phyloP scores from a whole-genome alignment of 1,139 yeast genomes.

The Debaryomyces udenii region DNA sequence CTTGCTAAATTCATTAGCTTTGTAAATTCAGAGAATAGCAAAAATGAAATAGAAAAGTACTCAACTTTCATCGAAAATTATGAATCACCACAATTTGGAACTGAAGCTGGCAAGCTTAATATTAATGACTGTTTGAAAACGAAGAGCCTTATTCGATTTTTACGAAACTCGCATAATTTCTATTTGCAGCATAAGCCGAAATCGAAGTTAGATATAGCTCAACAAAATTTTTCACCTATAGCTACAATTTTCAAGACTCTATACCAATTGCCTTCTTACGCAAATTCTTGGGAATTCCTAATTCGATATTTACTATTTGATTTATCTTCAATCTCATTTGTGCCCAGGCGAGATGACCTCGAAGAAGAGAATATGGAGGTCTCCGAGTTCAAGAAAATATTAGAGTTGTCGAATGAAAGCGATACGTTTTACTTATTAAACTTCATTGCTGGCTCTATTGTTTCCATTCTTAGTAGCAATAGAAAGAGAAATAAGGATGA shows the following conservation, averaged over 20 bases:
- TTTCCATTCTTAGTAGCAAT: slow-evolving; percentile 17
- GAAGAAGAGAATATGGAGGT: slow-evolving; percentile 22
- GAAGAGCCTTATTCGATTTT: slow-evolving; percentile 36
- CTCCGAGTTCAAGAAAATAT: slow-evolving; percentile 23
- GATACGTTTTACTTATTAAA: slow-evolving; percentile 27
- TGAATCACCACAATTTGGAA: slow-evolving; percentile 22
- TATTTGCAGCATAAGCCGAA: slow-evolving; percentile 2
- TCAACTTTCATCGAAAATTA: slow-evolving; percentile 26
- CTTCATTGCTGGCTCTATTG: slow-evolving; percentile 34
- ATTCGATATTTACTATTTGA: slow-evolving; percentile 47
- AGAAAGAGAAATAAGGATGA: slow-evolving; percentile 20
- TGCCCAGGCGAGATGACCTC: slow-evolving; percentile 15
- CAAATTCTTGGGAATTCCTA: slow-evolving; percentile 36
- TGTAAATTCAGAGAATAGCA: slow-evolving; percentile 22
- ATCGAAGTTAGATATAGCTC: background rate
- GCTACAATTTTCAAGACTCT: slow-evolving; percentile 21
- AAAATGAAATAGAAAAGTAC: slow-evolving; percentile 24
- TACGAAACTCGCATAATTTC: slow-evolving; percentile 6
- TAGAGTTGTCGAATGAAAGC: slow-evolving; percentile 25
- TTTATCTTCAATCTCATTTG: slow-evolving; percentile 34
- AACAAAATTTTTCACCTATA: slow-evolving; percentile 4
- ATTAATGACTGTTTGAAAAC: slow-evolving; percentile 37
- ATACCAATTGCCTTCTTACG: slow-evolving; percentile 23
- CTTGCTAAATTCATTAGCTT: slow-evolving; percentile 34
- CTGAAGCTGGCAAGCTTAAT: slow-evolving; percentile 28